Percentiles rank a stretch among this genome's conserved stretches.
Conservation (phyloP, 768 basidiomycete genomes). For the Mycena floridula region DNA sequence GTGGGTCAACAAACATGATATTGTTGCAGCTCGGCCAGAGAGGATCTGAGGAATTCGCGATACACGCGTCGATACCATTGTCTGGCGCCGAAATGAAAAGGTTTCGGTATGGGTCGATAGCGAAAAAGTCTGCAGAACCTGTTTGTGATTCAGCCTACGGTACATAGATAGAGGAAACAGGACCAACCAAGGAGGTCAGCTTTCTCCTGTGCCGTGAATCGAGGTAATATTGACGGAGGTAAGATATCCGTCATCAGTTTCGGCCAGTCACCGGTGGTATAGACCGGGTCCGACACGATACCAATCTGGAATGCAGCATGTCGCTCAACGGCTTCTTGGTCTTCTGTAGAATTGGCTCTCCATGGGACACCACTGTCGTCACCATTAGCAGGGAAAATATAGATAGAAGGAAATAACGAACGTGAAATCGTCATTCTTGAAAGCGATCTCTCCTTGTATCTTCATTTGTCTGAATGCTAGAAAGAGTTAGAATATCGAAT, state of each 20-base stretch:
- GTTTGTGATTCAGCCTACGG: neutral
- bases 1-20: conserved; percentile 32
- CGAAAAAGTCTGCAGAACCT: conserved; percentile 50
- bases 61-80: conserved; percentile 38
- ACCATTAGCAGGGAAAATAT: neutral
- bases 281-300: conserved; percentile 42
- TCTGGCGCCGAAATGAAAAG: conserved; percentile 34
- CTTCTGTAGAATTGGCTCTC: conserved; percentile 38
- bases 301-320: conserved; percentile 48
- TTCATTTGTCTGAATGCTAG: conserved; percentile 39
- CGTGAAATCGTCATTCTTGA: conserved; percentile 50
- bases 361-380: conserved; percentile 35
- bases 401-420: too few relatives aligned
- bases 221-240: conserved; percentile 38
- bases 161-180: neutral
- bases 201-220: conserved; percentile 41
- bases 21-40: conserved; percentile 47
- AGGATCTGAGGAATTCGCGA: conserved; percentile 35
- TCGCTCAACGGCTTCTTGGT: conserved; percentile 37
- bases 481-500: neutral
- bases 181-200: conserved; percentile 32
- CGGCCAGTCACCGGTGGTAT: conserved; percentile 48
- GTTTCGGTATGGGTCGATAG: conserved; percentile 41
- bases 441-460: conserved; percentile 45
- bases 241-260: conserved; percentile 41